phyloP scores from a whole-genome alignment of 2,329 filamentous ascomycete species.

The Blastomyces silverae region DNA sequence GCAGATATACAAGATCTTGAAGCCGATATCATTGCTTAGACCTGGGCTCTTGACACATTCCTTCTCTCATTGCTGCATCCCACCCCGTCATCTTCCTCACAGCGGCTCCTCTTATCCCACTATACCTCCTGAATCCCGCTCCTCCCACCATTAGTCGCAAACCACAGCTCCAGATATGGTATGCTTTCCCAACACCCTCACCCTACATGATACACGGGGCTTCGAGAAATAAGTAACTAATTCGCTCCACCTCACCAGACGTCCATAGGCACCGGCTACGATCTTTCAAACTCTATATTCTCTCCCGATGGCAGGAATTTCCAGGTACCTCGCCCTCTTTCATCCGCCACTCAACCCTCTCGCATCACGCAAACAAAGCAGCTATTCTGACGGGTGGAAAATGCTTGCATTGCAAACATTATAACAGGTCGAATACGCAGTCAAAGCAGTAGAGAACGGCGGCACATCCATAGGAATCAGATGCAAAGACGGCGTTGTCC shows the following conservation, averaged over 20 bases:
- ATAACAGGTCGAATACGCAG: conserved; percentile 75
- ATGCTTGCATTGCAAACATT: background rate
- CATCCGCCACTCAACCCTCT: background rate
- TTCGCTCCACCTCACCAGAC: conserved; percentile 55
- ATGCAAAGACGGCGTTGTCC: conserved; percentile 93
- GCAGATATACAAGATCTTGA: background rate
- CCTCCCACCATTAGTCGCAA: background rate
- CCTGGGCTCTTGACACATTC: background rate
- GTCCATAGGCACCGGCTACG: conserved; percentile 99
- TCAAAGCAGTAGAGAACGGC: conserved; percentile 97
- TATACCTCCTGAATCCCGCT: background rate
- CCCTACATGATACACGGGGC: conserved; percentile 10
- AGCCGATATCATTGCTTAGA: background rate
- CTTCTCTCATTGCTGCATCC: background rate
- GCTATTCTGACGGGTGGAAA: conserved; percentile 18
- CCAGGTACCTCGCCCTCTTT: conserved; percentile 54
- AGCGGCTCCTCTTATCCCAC: background rate
- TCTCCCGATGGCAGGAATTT: conserved; percentile 98
- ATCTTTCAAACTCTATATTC: conserved; percentile 99
- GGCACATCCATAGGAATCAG: conserved; percentile 93
- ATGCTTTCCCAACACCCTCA: background rate
- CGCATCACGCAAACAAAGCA: background rate
- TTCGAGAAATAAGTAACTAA: conserved; percentile 18
- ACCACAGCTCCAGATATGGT: conserved; percentile 13
- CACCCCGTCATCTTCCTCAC: background rate